A percentile compares a stretch with the other conserved stretches of the same genome.
Evolutionary conservation across 1,284 basidiomycete genomes (phyloP).

Genomic region (Puccinia horiana): DNA sequence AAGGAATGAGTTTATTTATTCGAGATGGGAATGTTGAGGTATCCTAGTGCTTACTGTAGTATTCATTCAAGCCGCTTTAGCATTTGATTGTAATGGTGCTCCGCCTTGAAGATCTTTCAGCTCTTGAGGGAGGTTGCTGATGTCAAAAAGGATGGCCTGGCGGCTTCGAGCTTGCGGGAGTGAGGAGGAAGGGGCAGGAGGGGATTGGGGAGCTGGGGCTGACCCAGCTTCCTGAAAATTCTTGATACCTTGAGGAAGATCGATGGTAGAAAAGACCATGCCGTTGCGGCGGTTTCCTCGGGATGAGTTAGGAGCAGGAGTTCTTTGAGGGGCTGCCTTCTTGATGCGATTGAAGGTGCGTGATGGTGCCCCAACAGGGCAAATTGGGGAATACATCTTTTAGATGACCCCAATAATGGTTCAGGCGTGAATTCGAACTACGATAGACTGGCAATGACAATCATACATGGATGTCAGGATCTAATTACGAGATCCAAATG

Average conservation of each 20-base stretch:
- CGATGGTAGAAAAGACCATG: background rate
- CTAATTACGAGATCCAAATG: background rate
- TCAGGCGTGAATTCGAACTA: background rate
- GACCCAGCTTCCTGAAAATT: background rate
- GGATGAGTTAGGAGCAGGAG: background rate
- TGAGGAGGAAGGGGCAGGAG: background rate
- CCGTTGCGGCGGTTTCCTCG: background rate
- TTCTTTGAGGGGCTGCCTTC: background rate
- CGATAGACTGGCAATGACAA: background rate
- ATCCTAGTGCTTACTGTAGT: background rate
- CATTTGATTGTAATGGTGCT: background rate
- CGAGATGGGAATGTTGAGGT: background rate
- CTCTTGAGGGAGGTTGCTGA: background rate
- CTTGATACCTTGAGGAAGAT: conserved; percentile 1
- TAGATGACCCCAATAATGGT: no score
- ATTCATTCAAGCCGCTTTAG: background rate
- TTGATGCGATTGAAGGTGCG: background rate
- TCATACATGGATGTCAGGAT: background rate
- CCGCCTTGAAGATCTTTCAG: background rate
- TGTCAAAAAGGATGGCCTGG: background rate
- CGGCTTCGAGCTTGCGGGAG: background rate
- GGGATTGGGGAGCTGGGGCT: background rate
- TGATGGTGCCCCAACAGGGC: background rate
- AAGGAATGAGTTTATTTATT: background rate
- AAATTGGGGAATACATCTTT: background rate